Base-by-base conservation (phyloP, 495 filamentous ascomycete species). In the Viridothelium virens region DNA sequence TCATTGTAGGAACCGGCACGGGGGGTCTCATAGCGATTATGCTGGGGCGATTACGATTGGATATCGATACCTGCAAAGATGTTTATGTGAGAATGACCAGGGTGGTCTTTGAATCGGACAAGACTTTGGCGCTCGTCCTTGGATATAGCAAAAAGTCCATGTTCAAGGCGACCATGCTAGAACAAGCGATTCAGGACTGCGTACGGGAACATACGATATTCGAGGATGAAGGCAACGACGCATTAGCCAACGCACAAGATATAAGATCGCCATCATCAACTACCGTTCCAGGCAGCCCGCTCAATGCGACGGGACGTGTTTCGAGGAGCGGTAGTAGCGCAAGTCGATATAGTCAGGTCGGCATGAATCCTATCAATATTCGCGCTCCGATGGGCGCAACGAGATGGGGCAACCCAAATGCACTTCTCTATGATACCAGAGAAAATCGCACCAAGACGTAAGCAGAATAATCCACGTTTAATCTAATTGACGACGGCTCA, bases 51-150 rank as follows among this genome's bases (percentile, higher is more conserved):
- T 78, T 98, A 71, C 88, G 94, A 56, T 83, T 98, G 70, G 92
- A 97, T 71, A 78, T 97, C 37, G 93, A 97, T 74, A 94, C 91
- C 1, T 97, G 93, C 83, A 97, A 96, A 77, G 88, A 96, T 67
- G 86, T 97, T 11, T 98, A 97, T 71, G 90, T 96, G 66, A 87
- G 90, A 65, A 89, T 98, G 82, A 98, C 94, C 47, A 86, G 88
- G 70, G 87, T 86, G 73, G 95, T 97, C 0, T 98, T 98, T 69
- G 92, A 96, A 76, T 97, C 94, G 10, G 95, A 98, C 78, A 98
- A 98, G 79, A 97, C 93, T 6, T 85, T 98, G 67, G 90, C 89
- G 18, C 94, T 93, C 14, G 94, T 98, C 64, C 94, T 93, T 0
- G 96, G 94, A 71, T 86, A 89, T n/a, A n/a, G n/a, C n/a, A n/a